Conservation (phyloP, 306 rosid genomes). For the Senna tora region DNA sequence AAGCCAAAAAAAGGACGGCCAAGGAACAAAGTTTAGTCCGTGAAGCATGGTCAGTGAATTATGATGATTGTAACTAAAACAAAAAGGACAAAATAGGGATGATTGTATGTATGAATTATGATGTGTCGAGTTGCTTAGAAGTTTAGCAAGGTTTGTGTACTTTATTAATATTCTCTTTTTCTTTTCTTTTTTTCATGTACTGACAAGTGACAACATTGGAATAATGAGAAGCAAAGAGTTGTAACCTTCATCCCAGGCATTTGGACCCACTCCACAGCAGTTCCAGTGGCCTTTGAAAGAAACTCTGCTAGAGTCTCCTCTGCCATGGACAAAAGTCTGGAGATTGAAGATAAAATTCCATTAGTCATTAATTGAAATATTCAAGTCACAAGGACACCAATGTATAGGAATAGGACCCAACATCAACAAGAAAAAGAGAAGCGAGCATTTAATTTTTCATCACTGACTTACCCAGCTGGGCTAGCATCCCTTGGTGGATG, state of each 20-base stretch:
- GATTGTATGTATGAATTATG: neutral
- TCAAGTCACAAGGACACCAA: slow-evolving; percentile 5
- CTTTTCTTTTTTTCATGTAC: slow-evolving; percentile 33
- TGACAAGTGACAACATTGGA: slow-evolving; percentile 8
- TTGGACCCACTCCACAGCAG: slow-evolving; percentile 99
- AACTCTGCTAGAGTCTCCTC: slow-evolving; percentile 99
- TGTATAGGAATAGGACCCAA: slow-evolving; percentile 34
- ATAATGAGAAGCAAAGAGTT: slow-evolving; percentile 21
- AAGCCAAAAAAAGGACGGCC: neutral
- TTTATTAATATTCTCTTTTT: slow-evolving; percentile 27
- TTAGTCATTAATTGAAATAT: slow-evolving; percentile 32
- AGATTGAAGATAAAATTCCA: slow-evolving; percentile 40
- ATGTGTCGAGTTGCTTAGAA: slow-evolving; percentile 37
- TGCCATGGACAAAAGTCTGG: slow-evolving; percentile 98
- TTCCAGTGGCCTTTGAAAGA: slow-evolving; percentile 99
- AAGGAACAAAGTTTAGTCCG: neutral
- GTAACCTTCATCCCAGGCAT: slow-evolving; percentile 99
- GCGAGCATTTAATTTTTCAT: neutral
- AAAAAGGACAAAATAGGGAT: neutral
- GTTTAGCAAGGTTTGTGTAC: slow-evolving; percentile 42
- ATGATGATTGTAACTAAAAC: neutral
- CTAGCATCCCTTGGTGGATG: slow-evolving; percentile 99
- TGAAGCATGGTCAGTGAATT: no score
- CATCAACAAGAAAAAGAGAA: slow-evolving; percentile 19
- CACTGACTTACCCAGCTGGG: slow-evolving; percentile 96